A percentile compares a stretch with the other conserved stretches of the same genome.
phyloP scores from a whole-genome alignment of 306 rosid species.

The Dicorynia guianensis region DNA sequence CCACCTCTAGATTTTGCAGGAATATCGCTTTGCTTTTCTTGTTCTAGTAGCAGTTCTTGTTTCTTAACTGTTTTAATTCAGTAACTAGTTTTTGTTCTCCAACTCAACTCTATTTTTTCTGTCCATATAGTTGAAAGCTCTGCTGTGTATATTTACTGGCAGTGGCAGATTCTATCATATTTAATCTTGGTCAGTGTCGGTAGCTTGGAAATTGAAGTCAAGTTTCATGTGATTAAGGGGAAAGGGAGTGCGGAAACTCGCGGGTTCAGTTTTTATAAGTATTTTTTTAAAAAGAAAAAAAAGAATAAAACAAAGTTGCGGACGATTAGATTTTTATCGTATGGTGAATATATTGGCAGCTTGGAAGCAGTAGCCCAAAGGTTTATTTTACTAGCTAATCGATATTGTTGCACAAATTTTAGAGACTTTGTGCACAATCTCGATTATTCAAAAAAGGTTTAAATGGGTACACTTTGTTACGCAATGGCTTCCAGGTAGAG shows the following conservation, averaged over 20 bases:
- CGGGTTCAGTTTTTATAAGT: not conserved
- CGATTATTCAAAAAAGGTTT: no score
- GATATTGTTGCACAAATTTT: not conserved
- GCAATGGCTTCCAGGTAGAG: no score
- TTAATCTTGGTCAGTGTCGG: not conserved
- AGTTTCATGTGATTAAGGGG: no score
- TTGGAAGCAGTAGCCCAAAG: conserved; percentile 5
- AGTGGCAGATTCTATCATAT: no score
- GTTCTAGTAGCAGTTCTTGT: no score
- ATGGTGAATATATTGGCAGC: conserved; percentile 13
- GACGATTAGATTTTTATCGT: conserved; percentile 22
- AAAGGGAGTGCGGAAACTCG: not conserved
- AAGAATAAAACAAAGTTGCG: not conserved
- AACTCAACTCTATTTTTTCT: not conserved
- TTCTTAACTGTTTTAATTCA: no score
- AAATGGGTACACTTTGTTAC: no score
- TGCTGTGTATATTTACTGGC: no score
- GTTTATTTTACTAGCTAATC: not conserved
- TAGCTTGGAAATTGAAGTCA: not conserved
- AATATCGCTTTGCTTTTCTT: conserved; percentile 6
- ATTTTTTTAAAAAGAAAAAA: not conserved
- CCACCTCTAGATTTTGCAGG: conserved; percentile 31
- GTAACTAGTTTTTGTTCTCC: not conserved
- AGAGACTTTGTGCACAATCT: no score
- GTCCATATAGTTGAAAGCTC: no score